These are phyloP conservation scores for Boletus reticuloceps DNA, from an alignment of 768 basidiomycete genomes.

Conservation along the genomic window DNA sequence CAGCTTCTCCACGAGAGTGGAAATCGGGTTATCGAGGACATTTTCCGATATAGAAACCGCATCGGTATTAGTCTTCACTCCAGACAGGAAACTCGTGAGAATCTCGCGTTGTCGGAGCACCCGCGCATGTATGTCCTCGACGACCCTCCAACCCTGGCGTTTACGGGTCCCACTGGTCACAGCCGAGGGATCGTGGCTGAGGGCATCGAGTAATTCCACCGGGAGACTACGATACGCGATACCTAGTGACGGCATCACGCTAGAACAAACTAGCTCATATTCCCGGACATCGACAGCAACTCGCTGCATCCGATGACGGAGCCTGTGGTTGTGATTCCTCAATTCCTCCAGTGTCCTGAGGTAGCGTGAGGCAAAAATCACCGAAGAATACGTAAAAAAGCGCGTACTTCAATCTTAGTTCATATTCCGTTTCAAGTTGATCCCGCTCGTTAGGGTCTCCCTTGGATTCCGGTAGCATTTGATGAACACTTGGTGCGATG, in stretches of 20 bases:
- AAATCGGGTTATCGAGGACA: conserved; percentile 55
- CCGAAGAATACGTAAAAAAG: not conserved
- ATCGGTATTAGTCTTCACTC: not conserved
- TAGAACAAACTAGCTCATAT: conserved; percentile 59
- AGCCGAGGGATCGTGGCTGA: conserved; percentile 76
- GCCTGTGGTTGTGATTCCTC: conserved; percentile 59
- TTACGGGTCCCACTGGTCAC: conserved; percentile 64
- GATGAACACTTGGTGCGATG: conserved; percentile 14
- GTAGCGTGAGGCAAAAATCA: not conserved
- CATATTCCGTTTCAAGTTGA: conserved; percentile 52
- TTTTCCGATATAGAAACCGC: conserved; percentile 29
- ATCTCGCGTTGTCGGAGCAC: conserved; percentile 58
- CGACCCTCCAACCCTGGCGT: conserved; percentile 63
- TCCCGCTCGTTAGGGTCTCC: conserved; percentile 46
- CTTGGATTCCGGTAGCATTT: conserved; percentile 35
- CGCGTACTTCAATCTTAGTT: conserved; percentile 32
- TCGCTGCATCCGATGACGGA: conserved; percentile 66
- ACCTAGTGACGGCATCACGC: conserved; percentile 47
- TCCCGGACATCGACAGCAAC: conserved; percentile 62
- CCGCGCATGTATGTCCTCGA: conserved; percentile 71
- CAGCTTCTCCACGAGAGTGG: conserved; percentile 47
- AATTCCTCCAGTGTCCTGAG: conserved; percentile 60
- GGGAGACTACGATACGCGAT: conserved; percentile 51
- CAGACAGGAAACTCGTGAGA: conserved; percentile 46
- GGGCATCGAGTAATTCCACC: conserved; percentile 66